phyloP scores from a whole-genome alignment of 2,329 filamentous ascomycete genomes.

The Pseudogymnoascus sp. region DNA sequence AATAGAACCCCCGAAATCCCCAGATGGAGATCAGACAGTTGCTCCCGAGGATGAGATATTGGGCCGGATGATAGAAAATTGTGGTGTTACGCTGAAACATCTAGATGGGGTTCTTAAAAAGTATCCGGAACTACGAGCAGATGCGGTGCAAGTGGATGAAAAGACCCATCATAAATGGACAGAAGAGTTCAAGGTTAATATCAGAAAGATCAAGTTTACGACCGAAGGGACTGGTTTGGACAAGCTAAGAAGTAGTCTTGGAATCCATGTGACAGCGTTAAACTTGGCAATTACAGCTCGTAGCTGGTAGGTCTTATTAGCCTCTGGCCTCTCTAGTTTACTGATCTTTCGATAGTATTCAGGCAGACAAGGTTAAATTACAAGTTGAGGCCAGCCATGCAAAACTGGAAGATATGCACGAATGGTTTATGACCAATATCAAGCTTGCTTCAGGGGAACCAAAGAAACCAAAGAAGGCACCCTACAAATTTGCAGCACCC shows the following conservation, averaged over 20 bases:
- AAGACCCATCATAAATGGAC: neutral
- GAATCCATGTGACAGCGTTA: conserved; percentile 8
- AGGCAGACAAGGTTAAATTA: neutral
- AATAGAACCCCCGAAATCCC: neutral
- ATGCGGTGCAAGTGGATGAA: neutral
- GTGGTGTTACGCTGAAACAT: conserved; percentile 4
- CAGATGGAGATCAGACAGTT: neutral
- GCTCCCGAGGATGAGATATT: conserved; percentile 7
- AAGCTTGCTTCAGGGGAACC: neutral
- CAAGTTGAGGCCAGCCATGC: neutral
- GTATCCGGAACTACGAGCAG: conserved; percentile 6
- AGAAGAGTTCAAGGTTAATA: neutral
- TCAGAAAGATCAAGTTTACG: conserved; percentile 11
- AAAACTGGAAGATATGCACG: neutral
- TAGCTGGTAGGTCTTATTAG: neutral
- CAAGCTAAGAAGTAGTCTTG: conserved; percentile 3
- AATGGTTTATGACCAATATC: neutral
- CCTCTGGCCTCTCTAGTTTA: neutral
- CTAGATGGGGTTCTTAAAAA: conserved; percentile 4
- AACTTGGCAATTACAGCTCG: conserved; percentile 9
- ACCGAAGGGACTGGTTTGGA: conserved; percentile 5
- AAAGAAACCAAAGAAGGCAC: neutral
- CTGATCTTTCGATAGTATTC: neutral
- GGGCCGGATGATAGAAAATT: conserved; percentile 10
- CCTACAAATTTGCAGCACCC: neutral